Base-by-base conservation (phyloP, 495 filamentous ascomycete species). In the Polyplosphaeria fusca region DNA sequence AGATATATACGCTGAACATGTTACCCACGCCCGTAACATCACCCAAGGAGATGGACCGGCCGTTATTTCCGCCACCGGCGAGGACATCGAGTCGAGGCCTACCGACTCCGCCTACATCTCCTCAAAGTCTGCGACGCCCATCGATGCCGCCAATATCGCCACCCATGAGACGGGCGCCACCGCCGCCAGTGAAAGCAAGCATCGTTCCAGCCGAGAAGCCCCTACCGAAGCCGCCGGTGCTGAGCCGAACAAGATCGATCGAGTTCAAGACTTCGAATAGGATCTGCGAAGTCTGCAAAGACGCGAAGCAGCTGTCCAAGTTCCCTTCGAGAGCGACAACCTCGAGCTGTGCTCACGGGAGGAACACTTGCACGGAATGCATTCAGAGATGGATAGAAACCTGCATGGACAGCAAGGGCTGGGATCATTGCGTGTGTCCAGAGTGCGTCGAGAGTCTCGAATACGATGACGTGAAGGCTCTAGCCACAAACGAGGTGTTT, bases 261-360 rank as follows among this genome's bases (percentile, higher is more conserved):
- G 12, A 12, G 14, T 23, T 45, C 42, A 5, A 45, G 18, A 4
- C 42, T 12, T 7, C 42, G 16, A n/a, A 22, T 4, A 2, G 22
- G 14, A 22, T 28, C 26, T 58, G 54, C 39, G 23, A 41, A 23
- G 46, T 58, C 9, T 58, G 54, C 39, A 58, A 58, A 22, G 54
- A 58, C 11, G 19, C 25, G 5, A 28, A 32, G 18, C 30, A 32
- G 11, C 7, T 35, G 0, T 24, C 44, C 13, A n/a, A 35, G 3
- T 58, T 58, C 26, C 46, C 54, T 1, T 25, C 27, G 0, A n/a
- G 46, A 22, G 9, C 9, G 16, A 26, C 26, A 1, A 58, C 54
- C 11, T 16, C 23, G 18, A 27, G 19, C n/a, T 58, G 54, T 25
- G 18, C 22, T 11, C 54, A 58, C 22, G 11, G n/a, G 9, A 20